phyloP scores from a whole-genome alignment of 2,329 filamentous ascomycete species.

The Apiospora saccharicola region DNA sequence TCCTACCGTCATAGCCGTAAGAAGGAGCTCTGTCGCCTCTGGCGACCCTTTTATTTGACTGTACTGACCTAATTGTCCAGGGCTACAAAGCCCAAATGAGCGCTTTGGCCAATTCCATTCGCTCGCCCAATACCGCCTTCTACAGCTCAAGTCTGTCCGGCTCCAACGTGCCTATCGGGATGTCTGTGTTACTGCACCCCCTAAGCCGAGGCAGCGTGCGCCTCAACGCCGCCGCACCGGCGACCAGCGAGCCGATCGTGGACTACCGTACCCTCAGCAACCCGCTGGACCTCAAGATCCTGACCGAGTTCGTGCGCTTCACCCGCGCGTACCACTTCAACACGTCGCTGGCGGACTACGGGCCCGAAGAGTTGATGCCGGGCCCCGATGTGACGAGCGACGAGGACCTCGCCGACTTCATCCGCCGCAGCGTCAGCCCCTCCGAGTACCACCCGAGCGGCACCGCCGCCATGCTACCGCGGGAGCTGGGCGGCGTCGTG shows the following conservation, averaged over 20 bases:
- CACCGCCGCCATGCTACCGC: constrained; percentile 48
- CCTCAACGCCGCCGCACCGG: background rate
- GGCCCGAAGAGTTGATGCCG: constrained; percentile 27
- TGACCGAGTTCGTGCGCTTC: constrained; percentile 21
- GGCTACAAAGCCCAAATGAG: constrained; percentile 26
- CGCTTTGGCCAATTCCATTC: constrained; percentile 30
- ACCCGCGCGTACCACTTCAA: constrained; percentile 3
- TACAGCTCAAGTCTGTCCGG: constrained; percentile 10
- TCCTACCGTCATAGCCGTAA: constrained; percentile 47
- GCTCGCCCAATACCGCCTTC: constrained; percentile 34
- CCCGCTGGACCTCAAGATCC: constrained; percentile 13
- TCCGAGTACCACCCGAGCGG: constrained; percentile 41
- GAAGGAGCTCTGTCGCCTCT: constrained; percentile 37
- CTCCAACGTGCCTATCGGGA: background rate
- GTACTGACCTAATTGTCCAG: constrained; percentile 34
- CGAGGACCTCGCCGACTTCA: constrained; percentile 36
- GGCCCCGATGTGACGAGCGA: constrained; percentile 37
- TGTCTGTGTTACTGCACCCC: background rate
- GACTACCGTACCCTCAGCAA: constrained; percentile 20
- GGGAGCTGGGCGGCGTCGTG: constrained; percentile 53
- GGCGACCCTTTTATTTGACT: constrained; percentile 41
- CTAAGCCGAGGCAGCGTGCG: constrained; percentile 14
- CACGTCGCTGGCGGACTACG: background rate
- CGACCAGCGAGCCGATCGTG: background rate
- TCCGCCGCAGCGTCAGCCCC: constrained; percentile 31